Percentiles rank a stretch among this genome's conserved stretches.
Conservation (phyloP, 2,329 filamentous ascomycete species). For the Pseudophaeomoniella oleicola region DNA sequence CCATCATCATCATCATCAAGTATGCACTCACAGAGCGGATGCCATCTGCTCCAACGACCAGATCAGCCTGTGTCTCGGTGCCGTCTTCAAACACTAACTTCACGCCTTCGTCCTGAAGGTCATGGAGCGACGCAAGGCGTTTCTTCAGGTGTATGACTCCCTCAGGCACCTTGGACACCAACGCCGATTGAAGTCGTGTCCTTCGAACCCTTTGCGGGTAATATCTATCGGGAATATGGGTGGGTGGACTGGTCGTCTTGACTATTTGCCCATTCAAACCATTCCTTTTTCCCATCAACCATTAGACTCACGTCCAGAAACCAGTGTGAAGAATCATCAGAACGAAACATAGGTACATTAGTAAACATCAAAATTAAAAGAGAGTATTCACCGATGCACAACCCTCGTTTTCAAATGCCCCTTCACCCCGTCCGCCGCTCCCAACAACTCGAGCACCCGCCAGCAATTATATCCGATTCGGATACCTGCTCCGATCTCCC, state of each 20-base stretch:
- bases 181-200: constrained; percentile 31
- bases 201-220: constrained; percentile 15
- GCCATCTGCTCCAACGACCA: constrained; percentile 39
- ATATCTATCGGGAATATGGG: constrained; percentile 8
- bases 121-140: constrained; percentile 24
- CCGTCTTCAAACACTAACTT: constrained; percentile 32
- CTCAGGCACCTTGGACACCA: constrained; percentile 30
- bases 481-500: constrained; percentile 35
- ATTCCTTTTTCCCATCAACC: too few relatives aligned
- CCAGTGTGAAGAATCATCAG: too few relatives aligned
- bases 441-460: constrained; percentile 32
- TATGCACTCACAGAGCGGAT: constrained; percentile 32
- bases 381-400: constrained; percentile 15
- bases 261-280: constrained; percentile 17
- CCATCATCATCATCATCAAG: too few relatives aligned
- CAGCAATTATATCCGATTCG: constrained; percentile 31
- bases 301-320: too few relatives aligned
- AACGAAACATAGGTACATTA: too few relatives aligned
- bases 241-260: constrained; percentile 5
- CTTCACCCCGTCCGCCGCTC: constrained; percentile 23
- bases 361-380: not conserved
- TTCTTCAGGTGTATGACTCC: constrained; percentile 31
- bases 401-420: constrained; percentile 20
- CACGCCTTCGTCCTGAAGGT: constrained; percentile 22
- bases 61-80: constrained; percentile 23